Evolutionary conservation across 139 green algal species (phyloP), one percentile per base, ranked within the genome.

Genomic region (Chlorella ohadii): DNA sequence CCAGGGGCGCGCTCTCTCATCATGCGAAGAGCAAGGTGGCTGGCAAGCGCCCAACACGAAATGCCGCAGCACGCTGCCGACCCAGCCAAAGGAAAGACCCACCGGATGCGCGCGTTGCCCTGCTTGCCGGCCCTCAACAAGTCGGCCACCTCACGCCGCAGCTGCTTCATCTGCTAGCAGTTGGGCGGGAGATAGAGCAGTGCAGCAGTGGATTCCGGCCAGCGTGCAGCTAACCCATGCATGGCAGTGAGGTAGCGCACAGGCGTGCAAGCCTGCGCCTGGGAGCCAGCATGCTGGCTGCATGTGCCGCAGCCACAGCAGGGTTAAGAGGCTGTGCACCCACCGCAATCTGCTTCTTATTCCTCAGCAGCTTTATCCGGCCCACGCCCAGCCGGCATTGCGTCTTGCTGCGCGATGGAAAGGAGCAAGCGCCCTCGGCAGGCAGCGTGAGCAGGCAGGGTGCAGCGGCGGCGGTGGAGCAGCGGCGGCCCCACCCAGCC

Each of bases 51-150:
- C n/a, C n/a, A n/a, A n/a, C n/a, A n/a, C n/a, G n/a, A n/a, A n/a
- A n/a, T n/a, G n/a, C n/a, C n/a, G n/a, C n/a, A n/a, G n/a, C n/a
- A n/a, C n/a, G n/a, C n/a, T n/a, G n/a, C n/a, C n/a, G n/a, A n/a
- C n/a, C 20, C 59, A 66, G 27, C 28, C 16, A 33, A 68, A 33
- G 63, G 0, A 16, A 19, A 22, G 11, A 72, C 57, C 19, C 76
- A 82, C 76, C 96, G 79, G 75, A 98, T 98, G 55, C 93, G 83
- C 17, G 95, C 94, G 77, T 93, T 95, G 61, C 94, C 94, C 83
- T 95, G 88, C 84, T 96, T 95, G 44, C 91, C 91, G 34, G 66
- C 80, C 0, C 83, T 75, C 44, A 98, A 88, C 56, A 97, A 88
- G 38, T 96, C 93, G 16, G 92, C 92, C 68, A 98, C 92, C 71